Evolutionary conservation across 805 yeast species (phyloP).

Genomic region (Teunomyces barrocoloradensis): DNA sequence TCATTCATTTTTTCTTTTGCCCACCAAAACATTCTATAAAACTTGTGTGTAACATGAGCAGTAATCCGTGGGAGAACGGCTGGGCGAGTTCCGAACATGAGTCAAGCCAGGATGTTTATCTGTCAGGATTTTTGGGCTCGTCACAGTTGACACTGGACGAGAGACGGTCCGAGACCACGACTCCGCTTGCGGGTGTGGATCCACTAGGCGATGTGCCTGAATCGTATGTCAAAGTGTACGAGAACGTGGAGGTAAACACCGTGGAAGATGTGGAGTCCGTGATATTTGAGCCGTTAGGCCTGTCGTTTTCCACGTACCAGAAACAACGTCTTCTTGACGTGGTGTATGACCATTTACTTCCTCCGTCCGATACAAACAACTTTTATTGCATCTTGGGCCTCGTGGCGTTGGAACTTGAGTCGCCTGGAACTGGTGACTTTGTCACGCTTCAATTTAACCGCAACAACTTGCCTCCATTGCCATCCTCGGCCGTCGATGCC

Average conservation of each 20-base stretch:
- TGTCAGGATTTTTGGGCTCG: constrained; percentile 19
- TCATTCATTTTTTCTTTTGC: no score
- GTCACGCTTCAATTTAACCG: constrained; percentile 40
- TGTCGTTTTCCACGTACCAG: constrained; percentile 28
- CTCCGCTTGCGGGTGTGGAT: background rate
- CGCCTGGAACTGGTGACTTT: constrained; percentile 41
- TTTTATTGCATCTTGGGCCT: constrained; percentile 39
- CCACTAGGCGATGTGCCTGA: constrained; percentile 22
- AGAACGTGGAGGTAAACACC: constrained; percentile 16
- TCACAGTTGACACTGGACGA: constrained; percentile 18
- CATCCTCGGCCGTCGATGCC: constrained; percentile 16
- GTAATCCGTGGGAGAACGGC: constrained; percentile 42
- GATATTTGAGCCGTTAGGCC: constrained; percentile 24
- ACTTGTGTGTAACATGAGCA: background rate
- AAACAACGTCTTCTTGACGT: constrained; percentile 31
- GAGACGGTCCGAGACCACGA: background rate
- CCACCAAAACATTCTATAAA: no score
- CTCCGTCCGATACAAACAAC: constrained; percentile 26
- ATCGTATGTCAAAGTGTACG: constrained; percentile 25
- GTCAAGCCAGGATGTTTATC: background rate
- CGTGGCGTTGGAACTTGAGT: constrained; percentile 40
- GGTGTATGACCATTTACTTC: constrained; percentile 35
- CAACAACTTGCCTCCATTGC: constrained; percentile 34
- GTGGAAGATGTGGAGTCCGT: constrained; percentile 29
- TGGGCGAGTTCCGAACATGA: constrained; percentile 25